phyloP scores from a whole-genome alignment of 1,284 basidiomycete genomes.

The Leccinum pachyderme region DNA sequence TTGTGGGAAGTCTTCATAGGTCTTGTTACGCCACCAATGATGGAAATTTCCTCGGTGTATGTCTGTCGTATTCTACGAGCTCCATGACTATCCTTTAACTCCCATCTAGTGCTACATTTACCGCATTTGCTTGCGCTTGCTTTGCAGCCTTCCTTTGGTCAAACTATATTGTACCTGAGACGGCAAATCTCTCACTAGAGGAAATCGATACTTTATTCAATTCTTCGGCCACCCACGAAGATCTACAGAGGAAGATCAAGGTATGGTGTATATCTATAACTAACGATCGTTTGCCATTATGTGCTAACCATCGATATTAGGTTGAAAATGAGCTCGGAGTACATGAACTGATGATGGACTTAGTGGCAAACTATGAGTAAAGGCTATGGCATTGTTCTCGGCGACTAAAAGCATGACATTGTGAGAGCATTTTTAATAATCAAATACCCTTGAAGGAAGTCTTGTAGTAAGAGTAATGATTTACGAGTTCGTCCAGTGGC shows the following conservation, averaged over 20 bases:
- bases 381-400: not conserved
- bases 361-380: slow-evolving; percentile 16
- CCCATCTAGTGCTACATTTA: slow-evolving; percentile 58
- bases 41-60: slow-evolving; percentile 61
- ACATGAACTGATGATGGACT: slow-evolving; percentile 30
- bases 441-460: not conserved
- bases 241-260: slow-evolving; percentile 32
- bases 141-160: slow-evolving; percentile 67
- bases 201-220: slow-evolving; percentile 72
- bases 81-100: not conserved
- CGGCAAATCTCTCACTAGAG: slow-evolving; percentile 71
- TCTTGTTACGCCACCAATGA: slow-evolving; percentile 71
- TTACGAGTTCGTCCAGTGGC: not conserved
- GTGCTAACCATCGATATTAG: slow-evolving; percentile 23
- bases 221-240: slow-evolving; percentile 55
- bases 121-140: slow-evolving; percentile 65
- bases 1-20: slow-evolving; percentile 67
- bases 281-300: not conserved
- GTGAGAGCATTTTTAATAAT: not conserved
- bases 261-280: slow-evolving; percentile 4
- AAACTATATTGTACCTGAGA: slow-evolving; percentile 69
- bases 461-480: not conserved
- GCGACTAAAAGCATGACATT: not conserved
- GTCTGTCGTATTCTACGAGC: not conserved
- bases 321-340: slow-evolving; percentile 41